These are phyloP conservation scores for Boechera stricta DNA, from an alignment of 345 rosid species.

Conservation along the genomic window DNA sequence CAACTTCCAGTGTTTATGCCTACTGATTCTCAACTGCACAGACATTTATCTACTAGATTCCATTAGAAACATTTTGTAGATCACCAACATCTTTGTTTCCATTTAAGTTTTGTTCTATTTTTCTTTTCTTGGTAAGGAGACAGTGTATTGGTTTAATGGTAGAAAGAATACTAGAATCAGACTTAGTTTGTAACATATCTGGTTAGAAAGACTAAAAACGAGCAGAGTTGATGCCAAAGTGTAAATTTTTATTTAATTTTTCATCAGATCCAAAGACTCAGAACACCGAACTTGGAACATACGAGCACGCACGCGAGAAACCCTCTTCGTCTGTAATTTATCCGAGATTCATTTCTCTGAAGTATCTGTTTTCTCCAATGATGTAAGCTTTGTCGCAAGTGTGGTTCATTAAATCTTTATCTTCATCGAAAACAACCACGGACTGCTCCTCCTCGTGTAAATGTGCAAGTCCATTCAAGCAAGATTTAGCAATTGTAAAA, in stretches of 20 bases:
- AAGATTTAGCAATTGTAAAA: too few species aligned
- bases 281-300: slow-evolving; percentile 14
- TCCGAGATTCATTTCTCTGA: not conserved
- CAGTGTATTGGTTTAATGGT: slow-evolving; percentile 1
- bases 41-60: slow-evolving; percentile 53
- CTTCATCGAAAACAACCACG: not conserved
- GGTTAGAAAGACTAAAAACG: not conserved
- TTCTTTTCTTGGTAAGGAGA: not conserved
- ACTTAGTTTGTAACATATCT: not conserved
- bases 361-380: not conserved
- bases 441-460: not conserved
- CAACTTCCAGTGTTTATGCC: slow-evolving; percentile 92
- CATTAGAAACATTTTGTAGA: slow-evolving; percentile 46
- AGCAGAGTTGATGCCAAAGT: not conserved
- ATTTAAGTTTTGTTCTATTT: slow-evolving; percentile 11
- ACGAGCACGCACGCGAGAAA: not conserved
- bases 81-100: not conserved
- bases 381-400: not conserved
- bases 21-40: slow-evolving; percentile 61
- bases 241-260: not conserved
- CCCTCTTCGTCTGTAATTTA: not conserved
- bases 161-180: not conserved
- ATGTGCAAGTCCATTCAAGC: too few species aligned
- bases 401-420: not conserved
- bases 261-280: slow-evolving; percentile 5